phyloP scores from a whole-genome alignment of 73 alveolate genomes.

The Durusdinium trenchii region DNA sequence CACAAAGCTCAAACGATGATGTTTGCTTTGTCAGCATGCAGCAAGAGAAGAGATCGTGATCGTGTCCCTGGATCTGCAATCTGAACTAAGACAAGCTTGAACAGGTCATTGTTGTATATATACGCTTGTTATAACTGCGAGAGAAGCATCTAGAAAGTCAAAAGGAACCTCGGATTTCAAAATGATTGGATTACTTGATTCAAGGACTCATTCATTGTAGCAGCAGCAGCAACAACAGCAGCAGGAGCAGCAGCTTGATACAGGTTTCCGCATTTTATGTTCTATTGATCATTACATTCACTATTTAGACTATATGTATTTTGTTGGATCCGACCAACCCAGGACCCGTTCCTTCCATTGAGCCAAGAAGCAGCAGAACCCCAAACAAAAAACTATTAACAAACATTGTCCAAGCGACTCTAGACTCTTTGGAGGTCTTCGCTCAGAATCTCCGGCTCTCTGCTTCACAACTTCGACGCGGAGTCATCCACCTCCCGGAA shows the following conservation, averaged over 20 bases:
- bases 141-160: too few species aligned
- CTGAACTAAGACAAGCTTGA: too few species aligned
- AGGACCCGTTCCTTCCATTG: neutral
- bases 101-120: too few species aligned
- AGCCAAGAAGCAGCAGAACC: neutral
- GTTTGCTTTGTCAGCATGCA: too few species aligned
- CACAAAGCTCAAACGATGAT: too few species aligned
- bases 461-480: constrained; percentile 52
- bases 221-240: neutral
- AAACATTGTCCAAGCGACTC: neutral
- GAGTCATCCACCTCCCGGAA: constrained; percentile 75
- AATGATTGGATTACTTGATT: too few species aligned
- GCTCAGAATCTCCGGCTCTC: neutral
- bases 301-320: neutral
- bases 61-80: too few species aligned
- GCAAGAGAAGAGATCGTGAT: too few species aligned
- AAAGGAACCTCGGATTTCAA: too few species aligned
- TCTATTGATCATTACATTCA: neutral
- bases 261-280: neutral
- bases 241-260: neutral
- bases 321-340: neutral
- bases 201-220: too few species aligned
- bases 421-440: neutral
- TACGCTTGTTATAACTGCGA: too few species aligned
- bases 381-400: neutral